Conservation (phyloP, 306 rosid genomes). For the Begonia peltatifolia region DNA sequence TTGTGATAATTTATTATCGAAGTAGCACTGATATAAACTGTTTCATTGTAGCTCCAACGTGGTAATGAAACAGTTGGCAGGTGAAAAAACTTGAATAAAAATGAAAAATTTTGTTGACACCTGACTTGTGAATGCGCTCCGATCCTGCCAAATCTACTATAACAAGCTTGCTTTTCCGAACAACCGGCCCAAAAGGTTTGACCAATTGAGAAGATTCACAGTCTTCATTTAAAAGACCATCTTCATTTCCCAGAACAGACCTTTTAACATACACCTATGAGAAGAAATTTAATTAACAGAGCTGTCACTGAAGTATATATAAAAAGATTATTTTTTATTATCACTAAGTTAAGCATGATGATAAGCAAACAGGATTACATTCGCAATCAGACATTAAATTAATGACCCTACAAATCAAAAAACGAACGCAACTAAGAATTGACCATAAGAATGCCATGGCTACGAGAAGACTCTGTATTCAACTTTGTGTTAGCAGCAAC, state of each 20-base stretch:
- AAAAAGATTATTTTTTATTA: too few relatives aligned
- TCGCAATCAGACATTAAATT: too few relatives aligned
- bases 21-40: too few relatives aligned
- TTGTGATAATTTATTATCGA: too few relatives aligned
- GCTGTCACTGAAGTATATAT: conserved; percentile 9
- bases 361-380: too few relatives aligned
- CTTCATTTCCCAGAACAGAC: conserved; percentile 58
- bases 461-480: conserved; percentile 93
- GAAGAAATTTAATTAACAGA: conserved; percentile 20
- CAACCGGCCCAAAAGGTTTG: conserved; percentile 64
- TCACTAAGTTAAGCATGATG: too few relatives aligned
- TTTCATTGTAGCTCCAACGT: too few relatives aligned
- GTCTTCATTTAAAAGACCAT: conserved; percentile 40
- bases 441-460: conserved; percentile 95
- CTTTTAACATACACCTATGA: conserved; percentile 77
- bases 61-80: too few relatives aligned
- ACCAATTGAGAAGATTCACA: conserved; percentile 55
- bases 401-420: too few relatives aligned
- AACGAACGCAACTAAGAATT: conserved; percentile 9
- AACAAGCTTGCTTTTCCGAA: conserved; percentile 86
- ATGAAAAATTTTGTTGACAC: conserved; percentile 15
- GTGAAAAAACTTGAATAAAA: too few relatives aligned
- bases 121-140: conserved; percentile 94
- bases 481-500: conserved; percentile 86
- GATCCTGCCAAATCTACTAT: conserved; percentile 98